These are phyloP conservation scores for Xylaria sp. DNA, from an alignment of 495 filamentous ascomycete species.

Conservation along the genomic window DNA sequence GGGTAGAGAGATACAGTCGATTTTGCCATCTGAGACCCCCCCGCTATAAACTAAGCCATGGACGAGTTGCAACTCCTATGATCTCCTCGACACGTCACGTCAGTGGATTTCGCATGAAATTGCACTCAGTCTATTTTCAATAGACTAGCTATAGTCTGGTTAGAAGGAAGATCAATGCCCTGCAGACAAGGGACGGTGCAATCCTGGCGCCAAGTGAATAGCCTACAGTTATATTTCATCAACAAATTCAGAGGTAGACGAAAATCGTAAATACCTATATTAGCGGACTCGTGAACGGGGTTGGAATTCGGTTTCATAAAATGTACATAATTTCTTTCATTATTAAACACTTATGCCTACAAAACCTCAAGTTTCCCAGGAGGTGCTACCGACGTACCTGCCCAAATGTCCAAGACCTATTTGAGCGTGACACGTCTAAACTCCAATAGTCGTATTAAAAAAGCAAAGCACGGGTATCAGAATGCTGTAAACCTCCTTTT, in stretches of 20 bases:
- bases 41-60: background rate
- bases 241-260: background rate
- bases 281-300: no score
- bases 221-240: background rate
- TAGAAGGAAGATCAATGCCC: no score
- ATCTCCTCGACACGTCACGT: no score
- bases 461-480: conserved; percentile 19
- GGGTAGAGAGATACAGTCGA: background rate
- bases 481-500: background rate
- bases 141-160: no score
- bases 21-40: background rate
- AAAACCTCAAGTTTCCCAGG: background rate
- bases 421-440: background rate
- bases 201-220: background rate
- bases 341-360: background rate
- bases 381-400: background rate
- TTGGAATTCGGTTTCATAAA: background rate
- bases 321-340: background rate
- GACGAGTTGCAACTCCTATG: background rate
- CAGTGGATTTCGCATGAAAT: no score
- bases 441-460: background rate
- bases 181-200: background rate
- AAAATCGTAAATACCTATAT: background rate
- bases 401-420: background rate
- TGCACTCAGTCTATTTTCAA: no score